phyloP scores from a whole-genome alignment of 2,329 filamentous ascomycete genomes.

The Verticillium isaacii region DNA sequence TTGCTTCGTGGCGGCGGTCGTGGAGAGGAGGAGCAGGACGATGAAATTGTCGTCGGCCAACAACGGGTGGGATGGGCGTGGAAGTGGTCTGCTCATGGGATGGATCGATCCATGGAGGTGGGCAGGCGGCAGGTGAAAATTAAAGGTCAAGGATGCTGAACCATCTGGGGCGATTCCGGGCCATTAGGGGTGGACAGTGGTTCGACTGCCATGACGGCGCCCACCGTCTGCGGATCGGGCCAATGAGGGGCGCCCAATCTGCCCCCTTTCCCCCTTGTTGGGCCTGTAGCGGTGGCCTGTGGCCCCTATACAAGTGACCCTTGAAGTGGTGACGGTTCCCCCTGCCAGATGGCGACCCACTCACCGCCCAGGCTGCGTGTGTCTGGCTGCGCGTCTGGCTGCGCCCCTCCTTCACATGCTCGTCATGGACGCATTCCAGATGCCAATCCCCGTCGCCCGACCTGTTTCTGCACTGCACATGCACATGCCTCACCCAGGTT shows the following conservation, averaged over 20 bases:
- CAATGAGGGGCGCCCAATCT: background rate
- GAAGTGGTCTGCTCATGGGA: slow-evolving; percentile 1
- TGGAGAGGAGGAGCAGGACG: background rate
- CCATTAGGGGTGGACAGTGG: background rate
- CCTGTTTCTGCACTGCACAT: background rate
- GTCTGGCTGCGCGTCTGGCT: background rate
- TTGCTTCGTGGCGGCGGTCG: background rate
- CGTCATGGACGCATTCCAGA: background rate
- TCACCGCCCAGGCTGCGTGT: background rate
- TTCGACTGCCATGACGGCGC: slow-evolving; percentile 1
- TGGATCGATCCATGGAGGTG: background rate
- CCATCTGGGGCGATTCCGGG: background rate
- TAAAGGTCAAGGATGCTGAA: background rate
- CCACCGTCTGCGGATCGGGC: background rate
- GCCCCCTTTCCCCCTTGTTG: background rate
- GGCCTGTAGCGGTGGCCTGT: background rate
- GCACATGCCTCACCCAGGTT: background rate
- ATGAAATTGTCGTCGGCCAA: background rate
- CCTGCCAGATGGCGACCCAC: background rate
- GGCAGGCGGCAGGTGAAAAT: background rate
- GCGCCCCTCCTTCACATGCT: background rate
- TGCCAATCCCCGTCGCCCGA: background rate
- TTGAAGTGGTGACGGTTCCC: background rate
- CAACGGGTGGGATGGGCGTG: background rate
- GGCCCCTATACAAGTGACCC: background rate